A percentile compares a stretch with the other conserved stretches of the same genome.
Conservation (phyloP, 2,329 filamentous ascomycete genomes). For the Aspergillus sp. region DNA sequence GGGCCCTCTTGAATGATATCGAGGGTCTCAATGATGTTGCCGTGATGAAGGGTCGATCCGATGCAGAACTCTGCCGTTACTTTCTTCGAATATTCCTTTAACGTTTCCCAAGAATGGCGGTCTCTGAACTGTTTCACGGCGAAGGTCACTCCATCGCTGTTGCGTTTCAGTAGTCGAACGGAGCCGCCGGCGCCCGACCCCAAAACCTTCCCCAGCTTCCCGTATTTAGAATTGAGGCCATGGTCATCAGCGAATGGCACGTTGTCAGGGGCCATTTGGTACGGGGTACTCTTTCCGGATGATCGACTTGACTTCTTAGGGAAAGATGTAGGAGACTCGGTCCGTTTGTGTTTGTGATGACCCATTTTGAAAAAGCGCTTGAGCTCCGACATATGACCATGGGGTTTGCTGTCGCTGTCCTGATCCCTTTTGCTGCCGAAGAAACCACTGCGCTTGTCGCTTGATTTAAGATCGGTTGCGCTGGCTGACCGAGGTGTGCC, state of each 20-base stretch:
- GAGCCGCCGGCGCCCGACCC: slow-evolving; percentile 94
- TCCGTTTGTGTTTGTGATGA: slow-evolving; percentile 66
- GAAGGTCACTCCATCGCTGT: slow-evolving; percentile 88
- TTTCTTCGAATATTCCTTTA: slow-evolving; percentile 97
- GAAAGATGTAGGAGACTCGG: slow-evolving; percentile 61
- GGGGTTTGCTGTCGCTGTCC: slow-evolving; percentile 51
- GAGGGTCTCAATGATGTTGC: slow-evolving; percentile 96
- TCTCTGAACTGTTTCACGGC: slow-evolving; percentile 96
- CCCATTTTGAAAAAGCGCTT: slow-evolving; percentile 91
- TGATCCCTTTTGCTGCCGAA: slow-evolving; percentile 56
- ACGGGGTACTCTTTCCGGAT: slow-evolving; percentile 51
- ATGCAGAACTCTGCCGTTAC: slow-evolving; percentile 98
- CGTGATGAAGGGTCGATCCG: slow-evolving; percentile 92
- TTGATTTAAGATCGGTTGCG: slow-evolving; percentile 39
- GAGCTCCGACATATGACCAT: slow-evolving; percentile 85
- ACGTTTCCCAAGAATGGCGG: slow-evolving; percentile 86
- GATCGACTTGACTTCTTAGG: slow-evolving; percentile 57
- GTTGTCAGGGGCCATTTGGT: slow-evolving; percentile 50
- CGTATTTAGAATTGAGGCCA: slow-evolving; percentile 85
- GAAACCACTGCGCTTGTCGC: slow-evolving; percentile 55
- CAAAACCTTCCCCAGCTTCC: slow-evolving; percentile 90
- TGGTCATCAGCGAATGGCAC: slow-evolving; percentile 95
- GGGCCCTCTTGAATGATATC: slow-evolving; percentile 94
- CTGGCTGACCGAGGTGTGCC: slow-evolving; percentile 49
- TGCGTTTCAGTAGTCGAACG: slow-evolving; percentile 89